These are phyloP conservation scores for Arachnomyces sp. DNA, from an alignment of 2,329 filamentous ascomycete species.

Conservation along the genomic window DNA sequence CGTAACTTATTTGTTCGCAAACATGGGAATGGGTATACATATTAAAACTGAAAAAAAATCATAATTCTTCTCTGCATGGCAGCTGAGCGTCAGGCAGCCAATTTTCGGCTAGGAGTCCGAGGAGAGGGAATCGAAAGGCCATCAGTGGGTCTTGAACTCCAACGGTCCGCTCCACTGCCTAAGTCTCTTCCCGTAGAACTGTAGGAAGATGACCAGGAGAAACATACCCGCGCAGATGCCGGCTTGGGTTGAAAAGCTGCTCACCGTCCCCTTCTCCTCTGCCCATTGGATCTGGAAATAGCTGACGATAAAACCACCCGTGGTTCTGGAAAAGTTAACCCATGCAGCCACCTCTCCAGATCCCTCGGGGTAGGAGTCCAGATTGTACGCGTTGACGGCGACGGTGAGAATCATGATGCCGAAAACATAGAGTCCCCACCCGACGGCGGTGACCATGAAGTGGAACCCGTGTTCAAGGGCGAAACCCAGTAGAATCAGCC, in stretches of 20 bases:
- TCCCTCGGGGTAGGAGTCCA: conserved; percentile 49
- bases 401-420: conserved; percentile 49
- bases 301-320: conserved; percentile 44
- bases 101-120: no score
- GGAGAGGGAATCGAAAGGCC: conserved; percentile 2
- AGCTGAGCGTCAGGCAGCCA: no score
- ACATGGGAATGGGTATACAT: no score
- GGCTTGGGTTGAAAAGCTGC: conserved; percentile 42
- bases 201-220: conserved; percentile 27
- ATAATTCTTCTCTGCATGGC: no score
- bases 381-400: conserved; percentile 44
- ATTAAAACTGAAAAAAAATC: no score
- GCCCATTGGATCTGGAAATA: conserved; percentile 49
- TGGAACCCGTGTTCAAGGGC: conserved; percentile 43
- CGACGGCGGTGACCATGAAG: conserved; percentile 42
- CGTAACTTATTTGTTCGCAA: no score
- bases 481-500: conserved; percentile 47
- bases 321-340: conserved; percentile 43
- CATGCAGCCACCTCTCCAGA: conserved; percentile 47
- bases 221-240: conserved; percentile 33
- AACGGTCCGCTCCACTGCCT: conserved; percentile 28
- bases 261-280: conserved; percentile 33
- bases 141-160: conserved; percentile 23
- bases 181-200: conserved; percentile 31
- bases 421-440: conserved; percentile 49